phyloP scores from a whole-genome alignment of 306 rosid genomes.

The Mucuna pruriens region DNA sequence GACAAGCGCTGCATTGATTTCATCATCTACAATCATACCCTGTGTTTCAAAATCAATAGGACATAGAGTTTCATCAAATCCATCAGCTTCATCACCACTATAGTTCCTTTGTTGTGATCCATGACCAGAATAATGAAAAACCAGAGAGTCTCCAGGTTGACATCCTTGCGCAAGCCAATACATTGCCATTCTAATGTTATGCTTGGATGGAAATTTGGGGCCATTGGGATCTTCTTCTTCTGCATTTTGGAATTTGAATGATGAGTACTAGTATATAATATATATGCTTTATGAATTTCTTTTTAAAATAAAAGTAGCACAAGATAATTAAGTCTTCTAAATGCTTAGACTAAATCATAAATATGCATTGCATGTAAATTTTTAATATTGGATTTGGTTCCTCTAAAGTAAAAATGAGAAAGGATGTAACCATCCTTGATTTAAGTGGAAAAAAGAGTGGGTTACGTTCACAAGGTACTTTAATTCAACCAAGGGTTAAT shows the following conservation, averaged over 20 bases:
- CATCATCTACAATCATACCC: slow-evolving; percentile 99
- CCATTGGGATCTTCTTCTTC: slow-evolving; percentile 93
- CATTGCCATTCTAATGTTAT: slow-evolving; percentile 95
- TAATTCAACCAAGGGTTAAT: neutral
- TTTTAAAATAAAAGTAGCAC: neutral
- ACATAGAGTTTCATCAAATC: slow-evolving; percentile 93
- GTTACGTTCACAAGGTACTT: neutral
- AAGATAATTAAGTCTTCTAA: neutral
- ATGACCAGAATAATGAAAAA: slow-evolving; percentile 99
- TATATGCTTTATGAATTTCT: neutral
- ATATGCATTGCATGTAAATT: neutral
- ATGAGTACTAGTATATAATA: neutral
- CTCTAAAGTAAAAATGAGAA: neutral
- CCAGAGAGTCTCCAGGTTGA: slow-evolving; percentile 91
- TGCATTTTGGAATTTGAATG: slow-evolving; percentile 52
- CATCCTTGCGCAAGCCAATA: slow-evolving; percentile 97
- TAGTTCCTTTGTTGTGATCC: slow-evolving; percentile 93
- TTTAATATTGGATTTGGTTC: neutral
- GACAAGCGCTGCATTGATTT: slow-evolving; percentile 79
- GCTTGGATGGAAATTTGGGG: slow-evolving; percentile 72
- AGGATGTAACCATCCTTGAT: neutral
- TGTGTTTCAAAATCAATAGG: slow-evolving; percentile 97
- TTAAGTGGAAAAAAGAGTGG: neutral
- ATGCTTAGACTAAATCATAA: neutral
- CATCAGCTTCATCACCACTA: slow-evolving; percentile 91